Base-by-base conservation (phyloP, 441 rosid genomes). In the Flueggea neowawraea region DNA sequence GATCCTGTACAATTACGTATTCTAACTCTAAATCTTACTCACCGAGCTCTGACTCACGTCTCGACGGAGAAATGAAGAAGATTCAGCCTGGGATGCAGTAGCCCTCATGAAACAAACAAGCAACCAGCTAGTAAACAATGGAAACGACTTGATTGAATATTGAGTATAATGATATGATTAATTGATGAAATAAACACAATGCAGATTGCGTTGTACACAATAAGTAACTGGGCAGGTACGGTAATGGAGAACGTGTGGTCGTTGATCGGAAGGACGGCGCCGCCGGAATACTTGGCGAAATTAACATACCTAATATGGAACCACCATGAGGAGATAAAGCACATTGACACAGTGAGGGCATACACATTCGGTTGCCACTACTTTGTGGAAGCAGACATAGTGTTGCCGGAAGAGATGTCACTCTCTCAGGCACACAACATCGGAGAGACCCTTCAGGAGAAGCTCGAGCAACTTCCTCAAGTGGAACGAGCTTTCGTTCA, bases 401-500 rank as follows among this genome's bases (percentile, higher is more conserved):
- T 85, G 7, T 54, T 88, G 62, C 90, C 88, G 0, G 81, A 73
- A 33, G 88, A 85, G 57, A 88, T 85, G 90, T 54, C 76, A 1
- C 75, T 88, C 6, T 67, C 59, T 16, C 69, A 76, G 52, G 88
- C 95, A 11, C 95, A 88, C 59, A 79, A 85, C 61, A 85, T 88
- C 13, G 95, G 90, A 1, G 91, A 88, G 75, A 61, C 87, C 14
- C 91, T 88, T 58, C 88, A 88, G 33, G 88, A 84, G 71, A 88
- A 88, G 82, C 79, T 88, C 2, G 90, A 86, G 64, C 78, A 73
- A 51, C 85, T 88, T 55, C 77, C 85, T 17, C 82, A 88, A 52
- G 90, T 86, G 17, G 95, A 88, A 58, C 79, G 95, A n/a, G 91
- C 91, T 57, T 88, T 88, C 53, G 91, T 88, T 47, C 88, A 83